phyloP scores from a whole-genome alignment of 2,329 filamentous ascomycete genomes.

The Sporothrix globosa region DNA sequence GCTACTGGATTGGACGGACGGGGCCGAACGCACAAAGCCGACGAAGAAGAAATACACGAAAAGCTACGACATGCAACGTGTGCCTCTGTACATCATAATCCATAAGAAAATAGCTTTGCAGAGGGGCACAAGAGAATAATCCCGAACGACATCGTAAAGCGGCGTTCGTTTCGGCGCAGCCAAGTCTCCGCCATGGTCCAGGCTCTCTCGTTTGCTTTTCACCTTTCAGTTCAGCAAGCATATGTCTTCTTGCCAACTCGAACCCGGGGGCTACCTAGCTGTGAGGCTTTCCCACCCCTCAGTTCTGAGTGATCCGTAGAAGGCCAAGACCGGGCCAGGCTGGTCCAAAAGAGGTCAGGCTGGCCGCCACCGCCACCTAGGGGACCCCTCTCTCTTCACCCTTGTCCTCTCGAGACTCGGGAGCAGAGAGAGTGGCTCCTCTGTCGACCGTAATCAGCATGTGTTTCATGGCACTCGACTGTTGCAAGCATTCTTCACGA shows the following conservation, averaged over 20 bases:
- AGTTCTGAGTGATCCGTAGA: neutral
- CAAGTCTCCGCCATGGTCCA: neutral
- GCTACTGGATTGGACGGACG: neutral
- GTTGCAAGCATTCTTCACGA: neutral
- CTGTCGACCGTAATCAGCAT: conserved; percentile 19
- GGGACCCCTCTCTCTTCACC: neutral
- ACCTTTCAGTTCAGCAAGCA: neutral
- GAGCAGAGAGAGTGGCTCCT: neutral
- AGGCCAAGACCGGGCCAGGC: neutral
- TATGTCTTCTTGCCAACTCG: no score
- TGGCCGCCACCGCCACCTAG: conserved; percentile 21
- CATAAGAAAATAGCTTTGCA: no score
- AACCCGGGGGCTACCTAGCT: neutral
- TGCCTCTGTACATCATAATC: neutral
- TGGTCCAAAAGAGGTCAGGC: conserved; percentile 11
- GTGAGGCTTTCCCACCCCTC: neutral
- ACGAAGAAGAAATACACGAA: neutral
- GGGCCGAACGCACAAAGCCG: neutral
- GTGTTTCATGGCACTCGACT: conserved; percentile 24
- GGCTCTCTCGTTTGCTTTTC: neutral
- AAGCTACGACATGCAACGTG: neutral
- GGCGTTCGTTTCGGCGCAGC: neutral
- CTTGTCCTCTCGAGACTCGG: no score
- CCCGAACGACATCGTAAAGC: neutral
- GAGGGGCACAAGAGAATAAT: no score